Evolutionary conservation across 352 stramenopile genomes (phyloP), one percentile per base, ranked within the genome.

Genomic region (Globisporangium splendens): DNA sequence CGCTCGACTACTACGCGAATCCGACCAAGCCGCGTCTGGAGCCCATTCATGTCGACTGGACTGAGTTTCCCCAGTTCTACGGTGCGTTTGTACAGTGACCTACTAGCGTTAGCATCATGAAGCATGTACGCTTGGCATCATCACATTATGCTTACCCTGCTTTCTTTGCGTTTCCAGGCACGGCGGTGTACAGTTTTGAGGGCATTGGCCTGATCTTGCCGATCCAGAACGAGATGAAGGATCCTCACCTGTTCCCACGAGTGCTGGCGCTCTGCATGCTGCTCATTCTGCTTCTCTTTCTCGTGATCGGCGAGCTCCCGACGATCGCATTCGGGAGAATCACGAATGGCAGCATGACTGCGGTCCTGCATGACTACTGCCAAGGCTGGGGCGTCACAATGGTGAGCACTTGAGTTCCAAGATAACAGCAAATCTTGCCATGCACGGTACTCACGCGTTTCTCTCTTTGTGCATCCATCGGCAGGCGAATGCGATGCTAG

Each of bases 101-200:
- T 44, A 18, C 39, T 4, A 18, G 6, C 8, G 13, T 18, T 18
- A 3, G 39, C 39, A 44, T 18, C 10, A 18, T 18, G 1, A 18
- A 12, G 39, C 39, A 8, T 43, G 20, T 51, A 20, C n/a, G 22
- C 24, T 1, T 51, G 8, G 2, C 2, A 12, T 31, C 13, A 20
- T 50, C 20, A 50, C 46, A 14, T 8, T 8, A 2, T 10, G 21
- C 24, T 21, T 35, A 22, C 13, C n/a, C 21, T 21, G 12, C 12
- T 35, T 21, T 21, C n/a, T 21, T 1, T 35, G 28, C 28, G 24
- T 31, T 17, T 53, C n/a, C 39, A 78, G 70, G 83, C 53, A 92
- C 83, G 8, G 80, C 83, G 1, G 83, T 92, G 35, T 92, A 92
- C 66, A 89, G 78, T 31, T 92, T 92, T 49, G 83, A 92, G 56